Conservation (phyloP, 2,329 filamentous ascomycete genomes). For the Exophiala viscosa region DNA sequence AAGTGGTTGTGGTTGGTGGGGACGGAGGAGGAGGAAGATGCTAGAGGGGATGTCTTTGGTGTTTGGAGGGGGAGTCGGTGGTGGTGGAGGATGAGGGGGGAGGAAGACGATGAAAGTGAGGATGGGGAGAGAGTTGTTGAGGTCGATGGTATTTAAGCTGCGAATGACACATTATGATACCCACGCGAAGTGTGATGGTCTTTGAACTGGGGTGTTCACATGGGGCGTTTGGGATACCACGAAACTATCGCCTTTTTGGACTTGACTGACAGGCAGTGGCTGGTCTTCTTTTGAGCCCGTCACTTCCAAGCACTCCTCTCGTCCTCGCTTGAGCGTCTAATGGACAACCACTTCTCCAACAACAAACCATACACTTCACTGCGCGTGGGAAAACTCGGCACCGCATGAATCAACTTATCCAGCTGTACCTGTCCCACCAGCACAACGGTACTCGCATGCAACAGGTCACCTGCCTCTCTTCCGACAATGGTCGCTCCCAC, state of each 20-base stretch:
- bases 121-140: constrained; percentile 1
- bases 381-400: constrained; percentile 10
- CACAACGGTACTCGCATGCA: constrained; percentile 16
- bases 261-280: neutral
- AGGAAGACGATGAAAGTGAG: constrained; percentile 12
- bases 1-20: constrained; percentile 37
- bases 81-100: constrained; percentile 24
- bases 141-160: neutral
- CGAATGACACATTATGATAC: too few relatives aligned
- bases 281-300: neutral
- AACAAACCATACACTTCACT: constrained; percentile 6
- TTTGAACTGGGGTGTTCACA: too few relatives aligned
- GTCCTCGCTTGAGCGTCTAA: neutral
- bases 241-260: too few relatives aligned
- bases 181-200: too few relatives aligned
- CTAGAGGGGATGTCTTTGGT: constrained; percentile 16
- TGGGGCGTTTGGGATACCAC: too few relatives aligned
- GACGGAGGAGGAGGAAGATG: constrained; percentile 25
- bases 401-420: constrained; percentile 10
- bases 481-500: constrained; percentile 18
- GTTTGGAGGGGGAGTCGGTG: constrained; percentile 22
- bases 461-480: constrained; percentile 10
- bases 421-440: constrained; percentile 12
- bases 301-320: too few relatives aligned
- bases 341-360: constrained; percentile 1